Base-by-base conservation (phyloP, 148 eudicot species). In the Pharnaceum exiguum region DNA sequence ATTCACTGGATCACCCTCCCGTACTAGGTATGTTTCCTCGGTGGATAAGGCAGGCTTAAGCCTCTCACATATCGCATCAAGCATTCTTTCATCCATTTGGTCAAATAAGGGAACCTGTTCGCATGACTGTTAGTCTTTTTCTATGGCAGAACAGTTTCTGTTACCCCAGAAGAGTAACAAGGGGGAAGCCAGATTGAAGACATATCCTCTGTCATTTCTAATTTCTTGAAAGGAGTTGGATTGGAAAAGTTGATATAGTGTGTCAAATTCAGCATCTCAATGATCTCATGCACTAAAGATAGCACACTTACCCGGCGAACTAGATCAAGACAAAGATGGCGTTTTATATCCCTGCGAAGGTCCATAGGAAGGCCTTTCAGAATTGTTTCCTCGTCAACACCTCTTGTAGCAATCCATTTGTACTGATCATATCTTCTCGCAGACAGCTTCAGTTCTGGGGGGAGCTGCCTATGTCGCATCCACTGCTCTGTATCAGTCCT, bases 381-480 rank as follows among this genome's bases (percentile, higher is more conserved):
- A 57, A 90, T 67, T 30, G 74, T 51, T 64, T 90, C 97, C 64
- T 90, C 95, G 16, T 89, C 74, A 12, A 86, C 94, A 6, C 94
- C 95, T 52, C 80, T 62, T 2, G 97, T 86, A 11, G 90, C 81
- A 18, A 77, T 74, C 97, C 97, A 90, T 58, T 82, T 90, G 55
- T 86, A 90, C 32, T 75, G 90, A 76, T 86, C 95, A 32, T 86
- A 86, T 43, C 69, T 74, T 28, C 95, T 65, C 0, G 86, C 95
- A 8, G 84, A 58, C 51, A 75, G 75, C 67, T 59, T 74, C 19
- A 90, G 46, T 43, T 83, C 88, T 2, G 72, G 78, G 30, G 97
- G 95, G 18, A 90, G 78, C 60, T 86, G 97, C 46, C 97, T 67
- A 45, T 90, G 95, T 53, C 51, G 88, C 97, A 90, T 86, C 97